Evolutionary conservation across 768 basidiomycete species (phyloP).

Genomic region (Psilocybe cyanescens): DNA sequence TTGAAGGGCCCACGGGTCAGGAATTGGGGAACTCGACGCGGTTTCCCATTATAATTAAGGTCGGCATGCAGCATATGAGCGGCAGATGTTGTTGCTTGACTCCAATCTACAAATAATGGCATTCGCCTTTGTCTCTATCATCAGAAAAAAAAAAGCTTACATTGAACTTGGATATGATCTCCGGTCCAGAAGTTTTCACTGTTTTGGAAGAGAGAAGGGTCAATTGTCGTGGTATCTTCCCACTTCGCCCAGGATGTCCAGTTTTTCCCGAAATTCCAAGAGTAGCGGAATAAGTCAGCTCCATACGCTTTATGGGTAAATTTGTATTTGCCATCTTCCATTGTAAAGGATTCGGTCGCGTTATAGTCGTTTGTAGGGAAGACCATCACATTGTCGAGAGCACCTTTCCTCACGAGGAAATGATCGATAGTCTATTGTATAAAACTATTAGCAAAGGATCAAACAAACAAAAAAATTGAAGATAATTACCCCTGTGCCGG

Average conservation of each 20-base stretch:
- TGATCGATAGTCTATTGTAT: constrained; percentile 70
- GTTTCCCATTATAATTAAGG: constrained; percentile 51
- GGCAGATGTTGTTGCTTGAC: constrained; percentile 61
- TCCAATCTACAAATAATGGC: constrained; percentile 68
- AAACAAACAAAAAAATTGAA: not conserved
- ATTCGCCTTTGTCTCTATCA: not conserved
- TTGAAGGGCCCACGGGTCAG: constrained; percentile 91
- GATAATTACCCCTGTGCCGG: constrained; percentile 57
- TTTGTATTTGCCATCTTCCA: constrained; percentile 65
- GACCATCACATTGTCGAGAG: constrained; percentile 78
- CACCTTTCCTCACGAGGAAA: constrained; percentile 81
- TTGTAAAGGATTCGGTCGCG: constrained; percentile 52
- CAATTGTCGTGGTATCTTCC: constrained; percentile 73
- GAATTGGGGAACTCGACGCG: constrained; percentile 85
- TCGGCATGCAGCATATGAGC: constrained; percentile 81
- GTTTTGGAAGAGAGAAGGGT: constrained; percentile 56
- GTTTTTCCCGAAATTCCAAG: constrained; percentile 82
- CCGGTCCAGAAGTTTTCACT: constrained; percentile 74
- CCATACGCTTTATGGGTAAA: constrained; percentile 86
- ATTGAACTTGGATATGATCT: constrained; percentile 88
- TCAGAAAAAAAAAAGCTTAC: constrained; percentile 43
- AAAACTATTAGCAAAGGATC: constrained; percentile 4
- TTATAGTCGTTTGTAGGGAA: constrained; percentile 86
- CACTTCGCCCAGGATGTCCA: constrained; percentile 84
- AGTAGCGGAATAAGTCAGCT: constrained; percentile 87